Evolutionary conservation across 768 basidiomycete species (phyloP).

Genomic region (Ephemerocybe angulata): DNA sequence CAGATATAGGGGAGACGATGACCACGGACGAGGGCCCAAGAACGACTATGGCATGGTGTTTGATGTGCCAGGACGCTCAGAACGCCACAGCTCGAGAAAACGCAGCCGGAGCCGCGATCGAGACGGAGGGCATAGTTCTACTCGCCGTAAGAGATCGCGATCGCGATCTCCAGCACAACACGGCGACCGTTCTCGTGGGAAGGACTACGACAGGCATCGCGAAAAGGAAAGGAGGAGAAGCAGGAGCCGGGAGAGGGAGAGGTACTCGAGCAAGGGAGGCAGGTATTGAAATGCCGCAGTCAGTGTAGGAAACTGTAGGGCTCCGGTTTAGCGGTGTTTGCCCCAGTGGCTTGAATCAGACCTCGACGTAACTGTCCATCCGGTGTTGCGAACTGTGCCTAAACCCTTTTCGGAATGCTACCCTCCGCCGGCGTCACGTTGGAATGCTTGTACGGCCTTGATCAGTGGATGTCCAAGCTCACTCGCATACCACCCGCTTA

Average conservation of each 20-base stretch:
- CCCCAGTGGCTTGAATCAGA: not conserved
- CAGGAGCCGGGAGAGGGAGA: slow-evolving; percentile 27
- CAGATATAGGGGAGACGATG: slow-evolving; percentile 54
- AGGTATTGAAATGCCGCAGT: slow-evolving; percentile 15
- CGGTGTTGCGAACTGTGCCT: not conserved
- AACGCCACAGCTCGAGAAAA: slow-evolving; percentile 37
- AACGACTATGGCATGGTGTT: slow-evolving; percentile 79
- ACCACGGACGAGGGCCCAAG: slow-evolving; percentile 21
- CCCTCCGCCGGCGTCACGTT: not conserved
- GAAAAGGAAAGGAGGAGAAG: slow-evolving; percentile 26
- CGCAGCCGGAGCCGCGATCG: slow-evolving; percentile 51
- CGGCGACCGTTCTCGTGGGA: slow-evolving; percentile 7
- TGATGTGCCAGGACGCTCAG: slow-evolving; percentile 54
- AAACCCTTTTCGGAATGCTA: not conserved
- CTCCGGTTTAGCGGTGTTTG: not conserved
- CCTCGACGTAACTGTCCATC: slow-evolving; percentile 3
- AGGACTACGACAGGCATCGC: slow-evolving; percentile 23
- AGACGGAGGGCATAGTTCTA: slow-evolving; percentile 12
- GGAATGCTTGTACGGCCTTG: not conserved
- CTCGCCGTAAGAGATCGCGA: slow-evolving; percentile 18
- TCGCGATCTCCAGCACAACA: slow-evolving; percentile 33
- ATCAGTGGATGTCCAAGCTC: not conserved
- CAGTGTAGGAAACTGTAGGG: not conserved
- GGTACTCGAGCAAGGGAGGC: slow-evolving; percentile 20
- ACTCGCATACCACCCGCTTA: not conserved